Evolutionary conservation across 1,284 basidiomycete genomes (phyloP).

Genomic region (Apiotrichum gracile): DNA sequence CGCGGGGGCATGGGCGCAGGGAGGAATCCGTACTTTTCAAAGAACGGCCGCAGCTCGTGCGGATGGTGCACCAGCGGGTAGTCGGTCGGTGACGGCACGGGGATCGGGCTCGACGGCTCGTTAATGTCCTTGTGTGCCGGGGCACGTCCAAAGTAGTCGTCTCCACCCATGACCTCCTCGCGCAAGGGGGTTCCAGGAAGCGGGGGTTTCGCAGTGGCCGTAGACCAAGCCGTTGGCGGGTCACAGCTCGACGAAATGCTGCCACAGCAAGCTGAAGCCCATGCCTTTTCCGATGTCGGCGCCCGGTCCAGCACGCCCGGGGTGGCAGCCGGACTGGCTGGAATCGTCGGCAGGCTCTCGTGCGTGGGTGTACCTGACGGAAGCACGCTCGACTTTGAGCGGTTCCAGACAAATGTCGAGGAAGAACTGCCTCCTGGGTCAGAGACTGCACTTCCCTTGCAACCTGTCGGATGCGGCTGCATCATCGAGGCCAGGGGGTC

Average conservation of each 20-base stretch:
- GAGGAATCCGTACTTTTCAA: slow-evolving; percentile 57
- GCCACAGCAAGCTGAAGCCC: background rate
- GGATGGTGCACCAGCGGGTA: slow-evolving; percentile 2
- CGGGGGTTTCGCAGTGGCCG: slow-evolving; percentile 38
- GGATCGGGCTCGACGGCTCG: slow-evolving; percentile 2
- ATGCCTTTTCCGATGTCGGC: background rate
- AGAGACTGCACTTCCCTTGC: slow-evolving; percentile 26
- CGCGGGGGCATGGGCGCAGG: slow-evolving; percentile 73
- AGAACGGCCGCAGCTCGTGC: background rate
- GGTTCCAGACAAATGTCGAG: slow-evolving; percentile 21
- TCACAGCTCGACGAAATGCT: no score
- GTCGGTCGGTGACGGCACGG: background rate
- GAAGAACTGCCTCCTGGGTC: slow-evolving; percentile 24
- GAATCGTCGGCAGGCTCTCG: slow-evolving; percentile 30
- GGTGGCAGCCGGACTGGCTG: slow-evolving; percentile 37
- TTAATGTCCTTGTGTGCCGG: slow-evolving; percentile 12
- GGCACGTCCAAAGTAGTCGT: slow-evolving; percentile 35
- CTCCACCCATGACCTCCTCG: slow-evolving; percentile 13
- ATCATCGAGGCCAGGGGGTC: slow-evolving; percentile 61
- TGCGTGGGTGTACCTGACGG: slow-evolving; percentile 2
- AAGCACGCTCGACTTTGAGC: slow-evolving; percentile 29
- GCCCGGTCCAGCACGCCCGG: slow-evolving; percentile 24
- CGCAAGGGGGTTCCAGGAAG: no score
- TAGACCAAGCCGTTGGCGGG: slow-evolving; percentile 21
- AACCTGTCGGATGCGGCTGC: slow-evolving; percentile 50